These are phyloP conservation scores for Elsinoe necatrix DNA, from an alignment of 2,329 filamentous ascomycete genomes.

Conservation along the genomic window DNA sequence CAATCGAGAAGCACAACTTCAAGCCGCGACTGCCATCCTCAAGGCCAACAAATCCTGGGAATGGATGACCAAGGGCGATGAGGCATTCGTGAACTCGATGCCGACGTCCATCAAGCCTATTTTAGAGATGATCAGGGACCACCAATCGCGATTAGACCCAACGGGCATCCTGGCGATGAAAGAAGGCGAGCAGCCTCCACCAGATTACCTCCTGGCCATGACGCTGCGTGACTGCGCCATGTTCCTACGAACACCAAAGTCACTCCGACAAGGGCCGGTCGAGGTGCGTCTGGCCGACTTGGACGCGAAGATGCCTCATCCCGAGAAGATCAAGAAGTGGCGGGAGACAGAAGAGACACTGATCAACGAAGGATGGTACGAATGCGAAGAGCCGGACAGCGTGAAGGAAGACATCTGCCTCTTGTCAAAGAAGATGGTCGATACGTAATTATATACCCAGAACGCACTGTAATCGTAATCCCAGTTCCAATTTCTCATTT, in stretches of 20 bases:
- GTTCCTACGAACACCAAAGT: conserved; percentile 30
- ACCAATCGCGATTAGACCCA: conserved; percentile 34
- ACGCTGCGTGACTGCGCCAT: conserved; percentile 42
- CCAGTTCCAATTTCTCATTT: no score
- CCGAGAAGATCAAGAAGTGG: conserved; percentile 36
- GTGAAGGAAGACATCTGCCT: conserved; percentile 22
- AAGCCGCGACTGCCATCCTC: conserved; percentile 23
- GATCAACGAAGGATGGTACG: conserved; percentile 35
- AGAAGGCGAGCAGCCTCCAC: conserved; percentile 20
- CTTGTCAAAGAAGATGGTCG: conserved; percentile 19
- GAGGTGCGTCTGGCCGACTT: conserved; percentile 39
- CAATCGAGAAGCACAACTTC: conserved; percentile 20
- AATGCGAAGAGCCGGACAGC: conserved; percentile 24
- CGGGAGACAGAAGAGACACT: conserved; percentile 33
- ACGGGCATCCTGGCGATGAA: conserved; percentile 26
- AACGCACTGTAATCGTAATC: neutral
- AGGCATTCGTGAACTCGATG: conserved; percentile 2
- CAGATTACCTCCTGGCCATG: conserved; percentile 36
- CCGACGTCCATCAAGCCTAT: conserved; percentile 20
- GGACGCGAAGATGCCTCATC: conserved; percentile 35
- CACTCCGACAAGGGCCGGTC: conserved; percentile 21
- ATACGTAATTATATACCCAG: neutral
- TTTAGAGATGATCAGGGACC: conserved; percentile 30
- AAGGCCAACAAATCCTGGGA: conserved; percentile 18
- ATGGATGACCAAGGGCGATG: neutral